Conservation (phyloP, 805 yeast genomes). For the Monosporozyma aerobia region DNA sequence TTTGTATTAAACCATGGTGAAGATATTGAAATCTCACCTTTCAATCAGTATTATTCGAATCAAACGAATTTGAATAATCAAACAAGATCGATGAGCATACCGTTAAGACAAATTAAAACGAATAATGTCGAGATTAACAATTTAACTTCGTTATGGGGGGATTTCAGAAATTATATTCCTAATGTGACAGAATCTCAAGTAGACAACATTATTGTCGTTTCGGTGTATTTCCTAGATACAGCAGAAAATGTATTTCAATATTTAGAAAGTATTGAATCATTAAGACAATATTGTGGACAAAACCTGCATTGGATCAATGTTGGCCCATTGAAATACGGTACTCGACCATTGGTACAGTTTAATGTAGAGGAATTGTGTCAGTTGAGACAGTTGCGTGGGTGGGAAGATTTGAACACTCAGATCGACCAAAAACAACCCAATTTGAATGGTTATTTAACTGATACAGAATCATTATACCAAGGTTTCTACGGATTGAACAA, state of each 20-base stretch:
- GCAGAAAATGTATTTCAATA: conserved; percentile 80
- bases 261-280: conserved; percentile 49
- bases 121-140: conserved; percentile 17
- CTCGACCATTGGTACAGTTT: conserved; percentile 68
- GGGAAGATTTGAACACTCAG: conserved; percentile 37
- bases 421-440: conserved; percentile 19
- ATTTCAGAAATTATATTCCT: conserved; percentile 49
- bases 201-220: conserved; percentile 46
- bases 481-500: conserved; percentile 62
- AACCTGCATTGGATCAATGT: conserved; percentile 75
- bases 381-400: conserved; percentile 52
- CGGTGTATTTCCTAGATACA: conserved; percentile 82
- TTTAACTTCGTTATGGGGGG: conserved; percentile 44
- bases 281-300: conserved; percentile 31
- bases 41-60: conserved; percentile 60
- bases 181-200: conserved; percentile 18
- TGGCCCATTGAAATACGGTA: conserved; percentile 91
- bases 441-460: conserved; percentile 58
- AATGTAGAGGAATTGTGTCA: conserved; percentile 56
- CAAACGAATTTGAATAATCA: conserved; percentile 45
- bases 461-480: conserved; percentile 59
- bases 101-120: conserved; percentile 16
- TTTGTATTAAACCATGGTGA: conserved; percentile 37
- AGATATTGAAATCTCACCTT: conserved; percentile 35
- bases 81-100: conserved; percentile 33